These are phyloP conservation scores for Leccinum pellstonianum DNA, from an alignment of 768 basidiomycete species.

Conservation along the genomic window DNA sequence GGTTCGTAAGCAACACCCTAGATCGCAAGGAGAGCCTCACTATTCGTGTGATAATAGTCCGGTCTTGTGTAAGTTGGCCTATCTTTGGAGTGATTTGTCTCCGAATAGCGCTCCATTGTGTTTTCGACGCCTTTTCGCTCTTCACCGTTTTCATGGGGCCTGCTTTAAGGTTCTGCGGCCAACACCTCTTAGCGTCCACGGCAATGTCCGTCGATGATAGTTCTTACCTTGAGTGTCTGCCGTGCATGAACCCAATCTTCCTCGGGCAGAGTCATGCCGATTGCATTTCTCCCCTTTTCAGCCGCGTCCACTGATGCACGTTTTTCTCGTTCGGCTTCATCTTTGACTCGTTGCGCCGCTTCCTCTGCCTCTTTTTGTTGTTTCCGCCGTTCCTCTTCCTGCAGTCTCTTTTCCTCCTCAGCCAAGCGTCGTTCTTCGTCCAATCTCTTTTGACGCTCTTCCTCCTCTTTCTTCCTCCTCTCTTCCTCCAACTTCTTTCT, in stretches of 20 bases:
- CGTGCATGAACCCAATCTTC: slow-evolving; percentile 68
- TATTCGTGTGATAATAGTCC: slow-evolving; percentile 57
- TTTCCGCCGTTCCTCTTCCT: slow-evolving; percentile 42
- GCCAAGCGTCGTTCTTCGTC: slow-evolving; percentile 46
- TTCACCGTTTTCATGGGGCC: slow-evolving; percentile 68
- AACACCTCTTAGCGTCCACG: slow-evolving; percentile 22
- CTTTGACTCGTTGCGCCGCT: slow-evolving; percentile 31
- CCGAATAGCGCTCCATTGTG: slow-evolving; percentile 64
- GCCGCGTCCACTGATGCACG: slow-evolving; percentile 39
- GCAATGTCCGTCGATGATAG: slow-evolving; percentile 14
- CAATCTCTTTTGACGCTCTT: slow-evolving; percentile 45
- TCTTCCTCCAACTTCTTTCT: slow-evolving; percentile 55
- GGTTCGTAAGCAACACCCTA: slow-evolving; percentile 13
- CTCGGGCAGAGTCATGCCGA: slow-evolving; percentile 54
- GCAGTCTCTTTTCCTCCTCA: slow-evolving; percentile 42
- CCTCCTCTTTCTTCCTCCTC: slow-evolving; percentile 47
- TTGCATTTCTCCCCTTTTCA: slow-evolving; percentile 37
- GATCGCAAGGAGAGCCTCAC: slow-evolving; percentile 40
- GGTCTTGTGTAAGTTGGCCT: slow-evolving; percentile 80
- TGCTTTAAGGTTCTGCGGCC: slow-evolving; percentile 56
- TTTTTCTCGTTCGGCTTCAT: slow-evolving; percentile 36
- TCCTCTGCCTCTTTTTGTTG: slow-evolving; percentile 34
- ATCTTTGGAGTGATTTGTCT: slow-evolving; percentile 85
- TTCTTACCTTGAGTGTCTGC: slow-evolving; percentile 49
- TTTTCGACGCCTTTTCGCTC: slow-evolving; percentile 48